These are phyloP conservation scores for Baudoinia panamericana DNA, from an alignment of 495 filamentous ascomycete genomes.

Conservation along the genomic window DNA sequence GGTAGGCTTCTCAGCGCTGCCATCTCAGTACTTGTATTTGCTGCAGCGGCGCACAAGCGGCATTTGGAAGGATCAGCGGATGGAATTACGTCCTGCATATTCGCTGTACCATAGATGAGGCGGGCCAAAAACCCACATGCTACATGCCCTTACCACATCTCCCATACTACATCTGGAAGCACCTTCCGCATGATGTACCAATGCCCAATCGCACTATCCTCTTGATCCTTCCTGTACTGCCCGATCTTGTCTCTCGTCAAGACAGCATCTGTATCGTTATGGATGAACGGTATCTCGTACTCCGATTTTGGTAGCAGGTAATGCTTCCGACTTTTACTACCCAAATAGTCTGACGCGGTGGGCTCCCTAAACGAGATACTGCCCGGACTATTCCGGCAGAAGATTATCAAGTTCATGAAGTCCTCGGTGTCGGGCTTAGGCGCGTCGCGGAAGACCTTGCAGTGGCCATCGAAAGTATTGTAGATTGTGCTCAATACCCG, in stretches of 20 bases:
- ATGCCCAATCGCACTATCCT: conserved; percentile 62
- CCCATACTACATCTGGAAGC: conserved; percentile 67
- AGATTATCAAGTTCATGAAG: conserved; percentile 87
- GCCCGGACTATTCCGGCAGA: conserved; percentile 44
- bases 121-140: no score
- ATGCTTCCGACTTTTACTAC: conserved; percentile 50
- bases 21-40: no score
- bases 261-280: conserved; percentile 19
- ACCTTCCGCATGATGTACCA: conserved; percentile 87
- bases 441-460: conserved; percentile 73
- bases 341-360: conserved; percentile 51
- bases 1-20: no score
- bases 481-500: conserved; percentile 61
- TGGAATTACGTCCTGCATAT: no score
- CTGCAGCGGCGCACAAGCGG: no score
- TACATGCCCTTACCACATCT: conserved; percentile 53
- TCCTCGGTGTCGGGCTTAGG: conserved; percentile 34
- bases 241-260: conserved; percentile 40
- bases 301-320: conserved; percentile 66
- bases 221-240: conserved; percentile 44
- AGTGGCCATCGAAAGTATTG: conserved; percentile 47
- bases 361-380: conserved; percentile 57
- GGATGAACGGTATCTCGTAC: conserved; percentile 40
- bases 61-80: no score
- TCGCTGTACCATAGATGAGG: no score